Percentiles rank a stretch among this genome's conserved stretches.
phyloP scores from a whole-genome alignment of 2,329 filamentous ascomycete species.

The Penicillium crustosum region DNA sequence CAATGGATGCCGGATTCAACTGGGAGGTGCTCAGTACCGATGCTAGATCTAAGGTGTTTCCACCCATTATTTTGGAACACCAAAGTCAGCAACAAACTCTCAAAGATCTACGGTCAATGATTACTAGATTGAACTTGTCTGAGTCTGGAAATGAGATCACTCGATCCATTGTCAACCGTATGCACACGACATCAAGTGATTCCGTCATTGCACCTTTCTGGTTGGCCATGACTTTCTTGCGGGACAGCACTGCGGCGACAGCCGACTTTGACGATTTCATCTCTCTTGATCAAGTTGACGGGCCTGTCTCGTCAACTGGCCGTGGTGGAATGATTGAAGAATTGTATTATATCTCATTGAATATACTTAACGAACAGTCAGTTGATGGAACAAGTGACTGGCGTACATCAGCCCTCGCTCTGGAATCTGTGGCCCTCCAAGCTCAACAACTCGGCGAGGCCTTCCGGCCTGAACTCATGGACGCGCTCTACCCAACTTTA shows the following conservation, averaged over 20 bases:
- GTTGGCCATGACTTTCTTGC: conserved; percentile 72
- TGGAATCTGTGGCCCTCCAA: conserved; percentile 77
- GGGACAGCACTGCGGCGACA: conserved; percentile 51
- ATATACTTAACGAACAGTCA: conserved; percentile 40
- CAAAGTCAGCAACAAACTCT: conserved; percentile 68
- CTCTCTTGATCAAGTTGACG: conserved; percentile 49
- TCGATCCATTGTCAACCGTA: conserved; percentile 63
- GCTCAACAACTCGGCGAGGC: conserved; percentile 64
- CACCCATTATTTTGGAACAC: conserved; percentile 61
- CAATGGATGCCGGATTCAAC: conserved; percentile 23
- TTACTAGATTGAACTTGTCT: conserved; percentile 56
- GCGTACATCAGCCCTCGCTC: conserved; percentile 72
- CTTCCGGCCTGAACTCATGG: conserved; percentile 84
- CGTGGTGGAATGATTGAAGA: conserved; percentile 45
- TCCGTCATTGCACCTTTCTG: conserved; percentile 72
- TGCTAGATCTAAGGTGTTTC: conserved; percentile 47
- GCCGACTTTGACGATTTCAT: conserved; percentile 67
- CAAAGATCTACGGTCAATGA: conserved; percentile 58
- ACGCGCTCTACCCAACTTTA: conserved; percentile 86
- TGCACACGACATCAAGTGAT: conserved; percentile 59
- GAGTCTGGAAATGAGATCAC: conserved; percentile 54
- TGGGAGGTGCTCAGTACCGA: conserved; percentile 30
- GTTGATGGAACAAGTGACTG: conserved; percentile 57
- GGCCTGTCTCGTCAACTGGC: conserved; percentile 22
- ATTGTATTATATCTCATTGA: conserved; percentile 45